Evolutionary conservation across 1,284 basidiomycete genomes (phyloP).

Genomic region (Cryptococcus sp.): DNA sequence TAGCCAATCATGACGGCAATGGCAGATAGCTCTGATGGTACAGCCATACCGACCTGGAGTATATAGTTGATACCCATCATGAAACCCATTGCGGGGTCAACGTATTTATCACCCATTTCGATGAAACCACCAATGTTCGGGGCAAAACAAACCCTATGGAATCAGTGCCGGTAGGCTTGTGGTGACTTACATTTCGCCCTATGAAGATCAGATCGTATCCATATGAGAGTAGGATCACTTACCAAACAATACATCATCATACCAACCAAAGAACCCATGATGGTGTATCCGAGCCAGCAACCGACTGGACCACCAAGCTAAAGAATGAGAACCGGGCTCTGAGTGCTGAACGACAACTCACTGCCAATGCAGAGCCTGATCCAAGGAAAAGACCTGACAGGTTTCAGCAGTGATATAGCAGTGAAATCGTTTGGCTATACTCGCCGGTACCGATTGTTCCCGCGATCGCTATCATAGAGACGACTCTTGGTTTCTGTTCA

Average conservation of each 20-base stretch:
- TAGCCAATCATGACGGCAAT: neutral
- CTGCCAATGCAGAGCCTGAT: neutral
- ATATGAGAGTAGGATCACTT: neutral
- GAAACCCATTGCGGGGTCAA: neutral
- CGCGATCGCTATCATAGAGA: neutral
- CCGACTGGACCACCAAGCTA: neutral
- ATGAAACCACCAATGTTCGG: neutral
- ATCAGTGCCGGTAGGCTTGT: neutral
- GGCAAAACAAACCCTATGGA: neutral
- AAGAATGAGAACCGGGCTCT: too few species aligned
- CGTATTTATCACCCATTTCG: neutral
- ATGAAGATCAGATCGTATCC: neutral
- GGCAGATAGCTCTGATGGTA: neutral
- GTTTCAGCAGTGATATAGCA: neutral
- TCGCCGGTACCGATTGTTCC: neutral
- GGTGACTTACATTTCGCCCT: neutral
- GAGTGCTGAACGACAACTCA: neutral
- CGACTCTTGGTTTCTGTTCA: neutral
- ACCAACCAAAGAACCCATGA: neutral
- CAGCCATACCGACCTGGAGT: neutral
- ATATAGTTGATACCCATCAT: neutral
- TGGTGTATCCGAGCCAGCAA: neutral
- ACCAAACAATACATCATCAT: neutral
- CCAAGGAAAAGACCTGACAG: neutral
- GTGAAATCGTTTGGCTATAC: neutral